Base-by-base conservation (phyloP, 805 yeast species). In the Vanderwaltozyma verrucispora region DNA sequence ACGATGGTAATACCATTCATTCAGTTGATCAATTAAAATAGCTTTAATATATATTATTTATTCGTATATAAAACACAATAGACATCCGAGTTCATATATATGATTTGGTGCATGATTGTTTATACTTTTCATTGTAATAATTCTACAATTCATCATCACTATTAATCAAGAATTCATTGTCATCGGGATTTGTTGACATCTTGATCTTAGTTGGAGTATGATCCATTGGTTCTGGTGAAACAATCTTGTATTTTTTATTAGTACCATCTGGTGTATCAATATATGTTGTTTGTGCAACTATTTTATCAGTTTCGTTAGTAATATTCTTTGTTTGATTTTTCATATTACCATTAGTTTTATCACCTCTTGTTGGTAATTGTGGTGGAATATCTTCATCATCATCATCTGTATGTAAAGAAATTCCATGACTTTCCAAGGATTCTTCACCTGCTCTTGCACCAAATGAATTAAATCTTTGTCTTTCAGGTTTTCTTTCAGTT, bases 321-420 rank as follows among this genome's bases (percentile, higher is more conserved):
- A n/a, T n/a, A n/a, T n/a, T n/a, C n/a, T n/a, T n/a, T n/a, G n/a
- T 35, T 10, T 30, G 32, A 15, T 39, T 37, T 8, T 30, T 30
- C 4, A 33, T 40, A 4, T 36, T 32, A 5, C 26, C 35, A 1
- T 15, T 26, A 4, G 36, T 30, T 20, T 36, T 42, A n/a, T n/a
- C n/a, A 11, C 42, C 43, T 35, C 60, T 45, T 3, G 47, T 31
- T 16, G 60, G 58, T 32, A 59, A 40, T 41, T 56, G 61, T 13
- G 63, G 63, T 36, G 61, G 60, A 18, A 56, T 45, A 37, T 52
- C 55, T 33, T 56, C 56, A 46, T 57, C 52, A 27, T 59, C 60
- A 47, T 45, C 54, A 11, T 52, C 48, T 31, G 40, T 42, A n/a
- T 39, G 50, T 32, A 58, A 36, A 2, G 54, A 41, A 17, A 58